Evolutionary conservation across 1,139 yeast genomes (phyloP).

Genomic region (Zygoascus sp.): DNA sequence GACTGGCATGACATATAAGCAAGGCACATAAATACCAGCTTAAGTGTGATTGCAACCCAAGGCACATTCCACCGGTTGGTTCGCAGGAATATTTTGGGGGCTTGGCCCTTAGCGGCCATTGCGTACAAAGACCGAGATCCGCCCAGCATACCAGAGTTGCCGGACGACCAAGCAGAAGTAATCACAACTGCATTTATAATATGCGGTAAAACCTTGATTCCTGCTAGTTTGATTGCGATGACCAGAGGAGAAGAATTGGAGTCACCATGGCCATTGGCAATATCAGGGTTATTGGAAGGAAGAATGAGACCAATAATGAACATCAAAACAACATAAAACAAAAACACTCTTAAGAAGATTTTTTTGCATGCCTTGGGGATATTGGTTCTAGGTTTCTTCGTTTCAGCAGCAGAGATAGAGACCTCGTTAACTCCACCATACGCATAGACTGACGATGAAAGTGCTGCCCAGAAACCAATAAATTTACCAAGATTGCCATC

Average conservation of each 20-base stretch:
- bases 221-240: constrained; percentile 55
- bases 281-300: constrained; percentile 58
- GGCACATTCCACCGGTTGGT: constrained; percentile 56
- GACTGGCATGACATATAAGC: constrained; percentile 61
- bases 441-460: constrained; percentile 48
- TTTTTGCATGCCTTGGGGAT: constrained; percentile 75
- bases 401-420: constrained; percentile 79
- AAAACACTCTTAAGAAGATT: constrained; percentile 64
- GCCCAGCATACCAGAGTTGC: constrained; percentile 62
- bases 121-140: constrained; percentile 52
- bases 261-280: constrained; percentile 30
- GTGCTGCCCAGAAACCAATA: constrained; percentile 40
- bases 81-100: constrained; percentile 49
- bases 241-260: constrained; percentile 66
- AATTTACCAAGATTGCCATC: constrained; percentile 40
- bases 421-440: constrained; percentile 62
- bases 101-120: constrained; percentile 50
- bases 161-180: constrained; percentile 59
- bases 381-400: constrained; percentile 67
- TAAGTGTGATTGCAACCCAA: constrained; percentile 37
- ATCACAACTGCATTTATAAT: constrained; percentile 64
- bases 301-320: constrained; percentile 72
- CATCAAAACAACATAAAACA: constrained; percentile 67
- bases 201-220: constrained; percentile 58
- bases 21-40: constrained; percentile 36